Base-by-base conservation (phyloP, 306 rosid genomes). In the Bauhinia variegata region DNA sequence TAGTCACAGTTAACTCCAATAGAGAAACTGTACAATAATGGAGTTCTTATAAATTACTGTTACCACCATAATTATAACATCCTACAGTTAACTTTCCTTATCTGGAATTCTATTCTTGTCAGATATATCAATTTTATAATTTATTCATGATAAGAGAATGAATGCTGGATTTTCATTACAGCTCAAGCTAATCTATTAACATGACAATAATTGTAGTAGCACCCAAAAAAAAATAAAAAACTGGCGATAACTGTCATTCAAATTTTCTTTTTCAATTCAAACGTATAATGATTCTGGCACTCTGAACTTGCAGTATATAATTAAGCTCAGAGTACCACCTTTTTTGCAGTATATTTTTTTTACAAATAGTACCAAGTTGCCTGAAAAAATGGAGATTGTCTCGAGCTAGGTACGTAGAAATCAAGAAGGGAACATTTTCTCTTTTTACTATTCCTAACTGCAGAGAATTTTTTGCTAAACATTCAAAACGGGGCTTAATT, bases 351-450 rank as follows among this genome's bases (percentile, higher is more conserved):
- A 49, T 7, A 15, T 11, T 47, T 65, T 11, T 47, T 65, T 18
- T 33, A 28, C 11, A 65, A 63, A 56, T 46, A 53, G 60, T 60
- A 47, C 34, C 70, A 75, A 74, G 51, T 62, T 62, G 68, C 78
- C 78, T 75, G 1, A 54, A 70, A 75, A 61, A 49, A 70, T 33
- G 84, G 54, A 70, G 5, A 53, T 42, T 70, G 80, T 71, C 70
- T 31, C 17, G 14, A 34, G 23, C 30, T 19, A 19, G 23, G 41
- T 43, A 57, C 54, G 39, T 11, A 13, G 62, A 41, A 60, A 52
- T 34, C 54, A 52, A 9, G 16, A 28, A 14, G 15, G 15, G 11
- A 32, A 52, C 60, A 0, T 0, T 5, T 36, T 5, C 0, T 36
- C 41, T 36, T 5, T 8, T 8, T 5, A 36, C 3, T 1, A 36